These are phyloP conservation scores for Metschnikowia anglica DNA, from an alignment of 805 yeast genomes.

Conservation along the genomic window DNA sequence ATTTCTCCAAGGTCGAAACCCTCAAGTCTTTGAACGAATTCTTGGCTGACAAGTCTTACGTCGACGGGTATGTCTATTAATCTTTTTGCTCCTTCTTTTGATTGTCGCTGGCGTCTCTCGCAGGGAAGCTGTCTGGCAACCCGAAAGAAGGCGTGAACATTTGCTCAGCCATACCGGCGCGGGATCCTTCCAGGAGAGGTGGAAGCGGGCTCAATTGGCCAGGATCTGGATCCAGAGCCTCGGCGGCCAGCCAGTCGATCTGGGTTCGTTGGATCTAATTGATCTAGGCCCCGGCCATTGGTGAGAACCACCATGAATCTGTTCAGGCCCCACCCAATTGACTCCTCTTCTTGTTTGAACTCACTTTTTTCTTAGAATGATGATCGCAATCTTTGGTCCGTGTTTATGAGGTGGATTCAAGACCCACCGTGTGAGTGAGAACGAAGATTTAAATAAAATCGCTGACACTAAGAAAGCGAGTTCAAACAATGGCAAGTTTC, in stretches of 20 bases:
- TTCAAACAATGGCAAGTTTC: constrained; percentile 6
- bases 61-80: constrained; percentile 79
- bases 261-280: too few relatives aligned
- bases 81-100: too few relatives aligned
- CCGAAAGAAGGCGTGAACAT: too few relatives aligned
- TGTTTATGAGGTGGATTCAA: constrained; percentile 94
- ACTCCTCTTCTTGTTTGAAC: constrained; percentile 1
- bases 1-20: constrained; percentile 72
- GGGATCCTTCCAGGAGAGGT: neutral
- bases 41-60: constrained; percentile 91
- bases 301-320: too few relatives aligned
- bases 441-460: constrained; percentile 41
- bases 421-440: constrained; percentile 95
- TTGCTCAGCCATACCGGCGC: neutral
- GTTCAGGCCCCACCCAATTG: too few relatives aligned
- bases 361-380: constrained; percentile 40
- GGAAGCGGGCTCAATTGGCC: neutral
- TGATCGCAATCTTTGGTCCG: constrained; percentile 85
- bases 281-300: too few relatives aligned
- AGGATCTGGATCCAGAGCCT: neutral
- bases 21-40: constrained; percentile 69
- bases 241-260: too few relatives aligned
- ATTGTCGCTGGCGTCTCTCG: too few relatives aligned
- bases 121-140: neutral
- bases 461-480: constrained; percentile 27